A percentile compares a stretch with the other conserved stretches of the same genome.
phyloP scores from a whole-genome alignment of 73 alveolate genomes.

The Paramecium primaurelia region DNA sequence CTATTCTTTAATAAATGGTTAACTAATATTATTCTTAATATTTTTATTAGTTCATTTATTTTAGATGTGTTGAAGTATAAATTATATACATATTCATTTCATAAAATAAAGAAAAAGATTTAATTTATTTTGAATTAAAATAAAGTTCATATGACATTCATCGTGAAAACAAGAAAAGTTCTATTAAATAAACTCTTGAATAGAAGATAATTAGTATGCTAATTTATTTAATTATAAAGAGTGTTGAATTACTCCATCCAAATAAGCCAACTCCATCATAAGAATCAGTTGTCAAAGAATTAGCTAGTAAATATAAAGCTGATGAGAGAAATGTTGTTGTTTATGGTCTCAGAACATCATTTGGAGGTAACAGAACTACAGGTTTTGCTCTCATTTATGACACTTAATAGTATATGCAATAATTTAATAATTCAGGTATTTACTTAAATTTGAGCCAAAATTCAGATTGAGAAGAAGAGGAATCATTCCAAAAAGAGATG shows the following conservation, averaged over 20 bases:
- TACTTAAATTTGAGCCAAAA: slow-evolving; percentile 82
- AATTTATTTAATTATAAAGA: neutral
- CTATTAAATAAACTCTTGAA: slow-evolving; percentile 72
- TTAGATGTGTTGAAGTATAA: neutral
- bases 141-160: slow-evolving; percentile 48
- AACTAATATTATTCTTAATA: neutral
- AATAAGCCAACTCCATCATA: slow-evolving; percentile 80
- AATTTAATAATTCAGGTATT: slow-evolving; percentile 9
- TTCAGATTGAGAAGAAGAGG: slow-evolving; percentile 71
- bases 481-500: slow-evolving; percentile 56
- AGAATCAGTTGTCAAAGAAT: slow-evolving; percentile 82
- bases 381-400: slow-evolving; percentile 94
- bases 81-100: neutral
- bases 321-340: slow-evolving; percentile 76
- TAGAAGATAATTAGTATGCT: slow-evolving; percentile 69
- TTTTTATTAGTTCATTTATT: neutral
- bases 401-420: slow-evolving; percentile 62
- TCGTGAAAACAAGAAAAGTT: slow-evolving; percentile 71
- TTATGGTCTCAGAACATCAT: slow-evolving; percentile 84
- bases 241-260: slow-evolving; percentile 86
- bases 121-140: slow-evolving; percentile 31
- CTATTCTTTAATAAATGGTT: neutral
- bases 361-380: slow-evolving; percentile 93
- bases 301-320: slow-evolving; percentile 72
- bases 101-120: slow-evolving; percentile 31